These are phyloP conservation scores for Salinomyces thailandicus DNA, from an alignment of 2,329 filamentous ascomycete species.

Conservation along the genomic window DNA sequence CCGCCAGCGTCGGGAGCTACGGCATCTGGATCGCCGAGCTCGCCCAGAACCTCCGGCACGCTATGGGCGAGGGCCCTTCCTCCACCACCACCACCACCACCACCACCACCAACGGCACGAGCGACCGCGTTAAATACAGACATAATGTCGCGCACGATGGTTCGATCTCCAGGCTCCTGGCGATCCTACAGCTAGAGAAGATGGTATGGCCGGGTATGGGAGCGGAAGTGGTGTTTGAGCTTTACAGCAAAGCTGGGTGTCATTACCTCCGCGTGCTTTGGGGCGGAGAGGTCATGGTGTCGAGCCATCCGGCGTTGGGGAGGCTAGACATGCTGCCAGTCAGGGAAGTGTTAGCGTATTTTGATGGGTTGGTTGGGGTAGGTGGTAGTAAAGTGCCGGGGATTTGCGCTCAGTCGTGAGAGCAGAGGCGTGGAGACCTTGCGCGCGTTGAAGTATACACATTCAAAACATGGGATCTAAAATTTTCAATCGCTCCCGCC, in stretches of 20 bases:
- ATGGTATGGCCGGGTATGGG: slow-evolving; percentile 88
- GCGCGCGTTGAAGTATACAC: too few species aligned
- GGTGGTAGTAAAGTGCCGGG: slow-evolving; percentile 33
- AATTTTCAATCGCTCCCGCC: too few species aligned
- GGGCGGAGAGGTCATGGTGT: slow-evolving; percentile 55
- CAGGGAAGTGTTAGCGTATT: slow-evolving; percentile 54
- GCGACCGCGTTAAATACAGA: slow-evolving; percentile 42
- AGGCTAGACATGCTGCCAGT: slow-evolving; percentile 60
- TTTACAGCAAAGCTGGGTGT: slow-evolving; percentile 44
- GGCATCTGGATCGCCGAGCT: slow-evolving; percentile 69
- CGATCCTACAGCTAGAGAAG: slow-evolving; percentile 57
- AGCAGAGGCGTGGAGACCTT: too few species aligned
- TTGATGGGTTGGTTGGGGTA: slow-evolving; percentile 58
- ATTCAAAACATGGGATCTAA: too few species aligned
- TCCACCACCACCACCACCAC: slow-evolving; percentile 11
- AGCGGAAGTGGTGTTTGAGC: slow-evolving; percentile 64
- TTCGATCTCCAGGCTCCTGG: slow-evolving; percentile 55
- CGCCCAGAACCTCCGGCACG: slow-evolving; percentile 49
- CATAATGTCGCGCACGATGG: slow-evolving; percentile 80
- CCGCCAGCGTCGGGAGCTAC: slow-evolving; percentile 50
- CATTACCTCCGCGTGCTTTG: slow-evolving; percentile 58
- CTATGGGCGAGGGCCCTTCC: slow-evolving; percentile 32
- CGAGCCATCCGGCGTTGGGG: slow-evolving; percentile 59
- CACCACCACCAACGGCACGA: slow-evolving; percentile 9
- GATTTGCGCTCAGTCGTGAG: not conserved